Evolutionary conservation across 345 rosid genomes (phyloP), one percentile per base, ranked within the genome.

Genomic region (Reutealis trisperma): DNA sequence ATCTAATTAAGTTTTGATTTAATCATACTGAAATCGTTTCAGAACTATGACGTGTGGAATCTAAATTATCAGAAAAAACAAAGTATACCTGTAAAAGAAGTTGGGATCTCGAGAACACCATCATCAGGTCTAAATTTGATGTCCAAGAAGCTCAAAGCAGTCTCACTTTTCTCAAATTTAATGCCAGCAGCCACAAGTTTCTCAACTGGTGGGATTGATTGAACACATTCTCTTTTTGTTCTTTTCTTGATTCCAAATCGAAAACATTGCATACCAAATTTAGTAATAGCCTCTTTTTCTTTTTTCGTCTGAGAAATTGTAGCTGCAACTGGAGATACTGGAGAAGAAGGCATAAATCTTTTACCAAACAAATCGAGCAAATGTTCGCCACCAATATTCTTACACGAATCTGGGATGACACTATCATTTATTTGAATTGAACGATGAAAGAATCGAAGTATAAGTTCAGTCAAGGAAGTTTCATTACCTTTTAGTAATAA

Each of bases 121-220:
- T 72, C 19, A 21, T 27, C 30, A 27, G 25, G 42, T 5, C 61
- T 45, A 42, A 78, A 78, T 22, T 57, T 66, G 7, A 78, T 24
- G 25, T 78, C 73, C 42, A 78, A 60, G 63, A 66, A 78, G 19
- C 52, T 65, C 14, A 57, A 54, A 2, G 54, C 5, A 1, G 14
- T 30, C 3, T 3, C 12, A 13, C 63, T 57, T 22, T 72, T 25
- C 59, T 45, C 22, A 73, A 78, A 73, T 68, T 67, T 34, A 2
- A 78, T 78, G 47, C 81, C 77, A 2, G 67, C 73, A n/a, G 21
- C 49, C 8, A 27, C 37, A 16, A 78, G 81, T 54, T 67, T 72
- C 42, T 44, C 63, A 0, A 59, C 73, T 2, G 77, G 71, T 25
- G 51, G 81, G 41, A 78, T 58, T 21, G 66, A n/a, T 18, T 57